These are phyloP conservation scores for Lepiota venenata DNA, from an alignment of 768 basidiomycete species.

Conservation along the genomic window DNA sequence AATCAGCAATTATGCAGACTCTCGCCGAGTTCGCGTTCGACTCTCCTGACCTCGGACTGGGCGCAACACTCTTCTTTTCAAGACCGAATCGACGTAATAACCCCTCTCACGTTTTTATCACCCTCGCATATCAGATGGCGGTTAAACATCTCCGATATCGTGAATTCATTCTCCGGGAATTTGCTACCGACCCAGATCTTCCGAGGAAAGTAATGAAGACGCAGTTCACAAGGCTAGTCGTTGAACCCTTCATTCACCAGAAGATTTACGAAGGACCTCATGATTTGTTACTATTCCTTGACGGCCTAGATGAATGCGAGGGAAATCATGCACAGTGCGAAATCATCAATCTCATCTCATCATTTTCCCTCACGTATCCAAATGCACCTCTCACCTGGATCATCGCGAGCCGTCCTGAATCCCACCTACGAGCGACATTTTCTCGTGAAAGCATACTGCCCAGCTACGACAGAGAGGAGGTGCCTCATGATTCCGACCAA, in stretches of 20 bases:
- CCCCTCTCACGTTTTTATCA: constrained; percentile 13
- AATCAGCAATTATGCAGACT: constrained; percentile 26
- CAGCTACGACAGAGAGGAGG: not conserved
- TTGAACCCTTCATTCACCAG: constrained; percentile 7
- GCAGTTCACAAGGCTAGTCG: constrained; percentile 11
- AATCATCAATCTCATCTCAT: constrained; percentile 13
- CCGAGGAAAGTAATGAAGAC: constrained; percentile 2
- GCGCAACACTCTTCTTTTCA: constrained; percentile 21
- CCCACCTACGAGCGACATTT: constrained; percentile 15
- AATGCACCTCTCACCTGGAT: constrained; percentile 18
- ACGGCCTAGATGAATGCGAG: constrained; percentile 25
- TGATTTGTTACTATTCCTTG: constrained; percentile 16
- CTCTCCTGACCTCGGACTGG: not conserved
- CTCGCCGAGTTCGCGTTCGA: constrained; percentile 17
- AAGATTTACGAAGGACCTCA: not conserved
- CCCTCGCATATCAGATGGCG: constrained; percentile 19
- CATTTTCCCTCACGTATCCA: not conserved
- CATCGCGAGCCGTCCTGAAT: constrained; percentile 24
- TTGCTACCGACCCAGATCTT: constrained; percentile 6
- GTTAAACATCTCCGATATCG: not conserved
- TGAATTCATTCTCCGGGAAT: constrained; percentile 2
- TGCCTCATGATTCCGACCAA: constrained; percentile 8
- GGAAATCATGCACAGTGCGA: constrained; percentile 8
- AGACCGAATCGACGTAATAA: not conserved
- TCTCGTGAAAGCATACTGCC: not conserved